These are phyloP conservation scores for Rosa chinensis DNA, from an alignment of 306 rosid genomes.

Conservation along the genomic window DNA sequence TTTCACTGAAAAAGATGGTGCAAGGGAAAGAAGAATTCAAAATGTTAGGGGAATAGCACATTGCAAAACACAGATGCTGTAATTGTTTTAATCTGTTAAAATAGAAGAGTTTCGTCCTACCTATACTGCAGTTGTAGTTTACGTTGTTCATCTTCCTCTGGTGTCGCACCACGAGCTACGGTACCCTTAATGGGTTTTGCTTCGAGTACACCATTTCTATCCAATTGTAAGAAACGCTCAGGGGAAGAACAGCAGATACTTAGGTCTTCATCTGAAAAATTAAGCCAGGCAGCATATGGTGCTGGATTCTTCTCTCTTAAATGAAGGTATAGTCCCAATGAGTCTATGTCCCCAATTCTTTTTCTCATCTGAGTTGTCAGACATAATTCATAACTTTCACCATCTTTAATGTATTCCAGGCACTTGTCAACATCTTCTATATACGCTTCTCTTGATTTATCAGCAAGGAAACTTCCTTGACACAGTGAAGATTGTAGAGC, in stretches of 20 bases:
- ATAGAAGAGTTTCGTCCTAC: conserved; percentile 35
- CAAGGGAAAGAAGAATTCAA: neutral
- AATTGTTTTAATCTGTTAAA: conserved; percentile 1
- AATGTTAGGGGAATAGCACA: neutral
- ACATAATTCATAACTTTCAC: conserved; percentile 96
- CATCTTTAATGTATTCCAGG: conserved; percentile 77
- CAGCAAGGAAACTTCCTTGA: conserved; percentile 54
- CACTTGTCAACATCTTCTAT: conserved; percentile 74
- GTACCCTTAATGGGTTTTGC: conserved; percentile 99
- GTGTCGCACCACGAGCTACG: conserved; percentile 76
- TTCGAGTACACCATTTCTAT: conserved; percentile 69
- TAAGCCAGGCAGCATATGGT: conserved; percentile 98
- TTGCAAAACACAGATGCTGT: neutral
- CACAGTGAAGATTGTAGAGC: conserved; percentile 28
- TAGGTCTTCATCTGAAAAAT: conserved; percentile 71
- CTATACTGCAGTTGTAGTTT: conserved; percentile 72
- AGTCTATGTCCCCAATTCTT: conserved; percentile 48
- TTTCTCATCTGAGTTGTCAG: conserved; percentile 88
- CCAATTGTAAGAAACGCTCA: conserved; percentile 85
- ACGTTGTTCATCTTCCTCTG: conserved; percentile 67
- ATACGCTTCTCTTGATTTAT: conserved; percentile 72
- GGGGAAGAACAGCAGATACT: conserved; percentile 93
- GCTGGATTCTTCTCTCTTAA: conserved; percentile 92
- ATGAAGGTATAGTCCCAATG: conserved; percentile 75
- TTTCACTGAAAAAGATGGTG: conserved; percentile 58